These are phyloP conservation scores for Neoarthrinium moseri DNA, from an alignment of 2,329 filamentous ascomycete species.

Conservation along the genomic window DNA sequence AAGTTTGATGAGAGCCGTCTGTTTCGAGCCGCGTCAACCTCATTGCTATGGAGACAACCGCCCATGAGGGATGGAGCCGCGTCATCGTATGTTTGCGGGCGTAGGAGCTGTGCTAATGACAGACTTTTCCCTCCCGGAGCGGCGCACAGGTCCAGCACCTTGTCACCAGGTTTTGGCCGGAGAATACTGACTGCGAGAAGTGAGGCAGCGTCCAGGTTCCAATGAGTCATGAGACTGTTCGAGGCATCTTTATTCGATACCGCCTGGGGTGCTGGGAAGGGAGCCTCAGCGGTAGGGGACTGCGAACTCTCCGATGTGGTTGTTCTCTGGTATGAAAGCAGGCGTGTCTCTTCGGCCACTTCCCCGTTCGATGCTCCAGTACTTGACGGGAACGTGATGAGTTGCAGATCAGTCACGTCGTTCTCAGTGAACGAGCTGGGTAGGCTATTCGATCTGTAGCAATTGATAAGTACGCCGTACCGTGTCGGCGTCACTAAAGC, in stretches of 20 bases:
- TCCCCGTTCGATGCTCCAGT: not conserved
- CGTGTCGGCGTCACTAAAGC: conserved; percentile 22
- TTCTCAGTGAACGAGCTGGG: conserved; percentile 15
- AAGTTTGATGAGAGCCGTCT: conserved; percentile 28
- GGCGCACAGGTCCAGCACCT: conserved; percentile 38
- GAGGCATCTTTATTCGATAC: conserved; percentile 8
- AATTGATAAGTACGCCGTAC: conserved; percentile 25
- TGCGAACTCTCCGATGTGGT: conserved; percentile 9
- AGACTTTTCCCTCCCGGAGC: conserved; percentile 34
- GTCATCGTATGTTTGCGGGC: conserved; percentile 13
- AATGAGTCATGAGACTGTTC: conserved; percentile 23
- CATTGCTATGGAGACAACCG: conserved; percentile 35
- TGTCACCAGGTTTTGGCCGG: conserved; percentile 30
- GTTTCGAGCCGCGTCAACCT: conserved; percentile 28
- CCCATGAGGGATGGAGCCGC: conserved; percentile 17
- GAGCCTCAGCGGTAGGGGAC: conserved; percentile 9
- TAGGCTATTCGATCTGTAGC: conserved; percentile 15
- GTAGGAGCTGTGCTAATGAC: conserved; percentile 28
- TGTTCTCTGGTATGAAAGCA: conserved; percentile 18
- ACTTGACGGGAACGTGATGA: conserved; percentile 14
- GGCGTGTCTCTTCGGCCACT: not conserved
- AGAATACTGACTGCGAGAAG: conserved; percentile 29
- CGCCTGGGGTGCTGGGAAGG: conserved; percentile 22
- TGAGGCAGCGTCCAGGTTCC: conserved; percentile 29
- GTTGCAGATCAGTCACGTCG: conserved; percentile 13